Evolutionary conservation across 2,329 filamentous ascomycete genomes (phyloP).

Genomic region (Chalaropsis thielavioides): DNA sequence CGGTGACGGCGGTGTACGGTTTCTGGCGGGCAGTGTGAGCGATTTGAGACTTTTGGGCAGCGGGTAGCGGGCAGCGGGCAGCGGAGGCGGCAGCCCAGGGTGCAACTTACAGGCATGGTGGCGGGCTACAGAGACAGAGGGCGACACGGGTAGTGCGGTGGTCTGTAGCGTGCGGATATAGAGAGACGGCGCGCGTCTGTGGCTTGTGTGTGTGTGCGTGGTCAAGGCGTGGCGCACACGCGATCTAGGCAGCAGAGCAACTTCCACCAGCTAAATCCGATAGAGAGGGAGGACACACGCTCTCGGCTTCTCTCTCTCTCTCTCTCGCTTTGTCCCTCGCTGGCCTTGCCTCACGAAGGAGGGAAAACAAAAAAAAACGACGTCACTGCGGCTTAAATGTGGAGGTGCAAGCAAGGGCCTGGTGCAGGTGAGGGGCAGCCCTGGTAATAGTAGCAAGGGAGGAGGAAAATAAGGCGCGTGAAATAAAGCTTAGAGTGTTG

Average conservation of each 20-base stretch:
- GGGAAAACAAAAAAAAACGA: background rate
- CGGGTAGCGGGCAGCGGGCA: background rate
- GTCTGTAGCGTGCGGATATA: no score
- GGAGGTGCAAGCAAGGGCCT: slow-evolving; percentile 3
- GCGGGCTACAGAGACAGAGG: background rate
- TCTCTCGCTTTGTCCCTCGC: background rate
- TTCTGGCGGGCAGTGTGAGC: slow-evolving; percentile 32
- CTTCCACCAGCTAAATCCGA: background rate
- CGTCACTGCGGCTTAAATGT: background rate
- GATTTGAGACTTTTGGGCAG: background rate
- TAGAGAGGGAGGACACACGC: background rate
- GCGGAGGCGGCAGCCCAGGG: background rate
- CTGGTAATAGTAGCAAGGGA: background rate
- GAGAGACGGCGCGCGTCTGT: background rate
- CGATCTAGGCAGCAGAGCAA: background rate
- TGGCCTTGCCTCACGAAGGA: background rate
- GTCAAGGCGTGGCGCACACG: background rate
- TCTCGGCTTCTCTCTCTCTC: background rate
- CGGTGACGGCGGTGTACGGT: slow-evolving; percentile 86
- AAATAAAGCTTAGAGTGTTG: background rate
- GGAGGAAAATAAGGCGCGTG: background rate
- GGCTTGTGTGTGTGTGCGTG: background rate
- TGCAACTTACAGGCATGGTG: background rate
- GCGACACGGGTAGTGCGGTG: no score
- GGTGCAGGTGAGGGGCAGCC: background rate